A percentile compares a stretch with the other conserved stretches of the same genome.
Conservation (phyloP, 1,284 basidiomycete species). For the Fomitopsis betulina region DNA sequence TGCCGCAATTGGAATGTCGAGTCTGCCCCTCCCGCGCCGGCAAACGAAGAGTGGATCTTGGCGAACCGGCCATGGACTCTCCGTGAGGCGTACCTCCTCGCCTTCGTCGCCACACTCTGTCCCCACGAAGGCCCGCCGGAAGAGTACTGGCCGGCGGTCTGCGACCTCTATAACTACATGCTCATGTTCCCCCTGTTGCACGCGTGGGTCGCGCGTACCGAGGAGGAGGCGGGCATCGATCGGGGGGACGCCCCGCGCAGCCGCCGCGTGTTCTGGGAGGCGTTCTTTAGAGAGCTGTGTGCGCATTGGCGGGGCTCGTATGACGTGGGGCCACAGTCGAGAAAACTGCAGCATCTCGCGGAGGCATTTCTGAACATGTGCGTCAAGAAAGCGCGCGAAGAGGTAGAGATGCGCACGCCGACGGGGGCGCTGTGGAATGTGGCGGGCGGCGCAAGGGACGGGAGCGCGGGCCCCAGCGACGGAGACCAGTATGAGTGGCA, state of each 20-base stretch:
- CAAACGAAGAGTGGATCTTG: background rate
- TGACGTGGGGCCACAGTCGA: too few species aligned
- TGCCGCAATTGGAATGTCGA: too few species aligned
- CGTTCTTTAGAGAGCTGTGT: background rate
- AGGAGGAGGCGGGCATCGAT: background rate
- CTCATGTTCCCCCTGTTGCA: background rate
- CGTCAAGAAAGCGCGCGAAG: too few species aligned
- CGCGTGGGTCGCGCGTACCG: background rate
- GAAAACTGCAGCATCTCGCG: too few species aligned
- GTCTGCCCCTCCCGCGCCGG: background rate
- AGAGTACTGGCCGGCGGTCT: background rate
- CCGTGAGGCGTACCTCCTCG: background rate
- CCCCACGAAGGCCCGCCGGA: background rate
- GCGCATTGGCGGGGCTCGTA: background rate
- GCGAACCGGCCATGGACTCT: background rate
- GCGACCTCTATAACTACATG: background rate
- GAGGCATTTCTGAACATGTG: too few species aligned
- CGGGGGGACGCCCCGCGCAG: background rate
- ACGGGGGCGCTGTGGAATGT: too few species aligned
- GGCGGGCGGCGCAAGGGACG: too few species aligned
- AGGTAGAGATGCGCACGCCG: too few species aligned
- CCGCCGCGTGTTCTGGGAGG: background rate
- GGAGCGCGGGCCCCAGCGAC: too few species aligned
- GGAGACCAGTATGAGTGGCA: background rate
- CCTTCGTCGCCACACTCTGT: background rate